Evolutionary conservation across 2,329 filamentous ascomycete species (phyloP).

Genomic region (Paradendryphiella salina): DNA sequence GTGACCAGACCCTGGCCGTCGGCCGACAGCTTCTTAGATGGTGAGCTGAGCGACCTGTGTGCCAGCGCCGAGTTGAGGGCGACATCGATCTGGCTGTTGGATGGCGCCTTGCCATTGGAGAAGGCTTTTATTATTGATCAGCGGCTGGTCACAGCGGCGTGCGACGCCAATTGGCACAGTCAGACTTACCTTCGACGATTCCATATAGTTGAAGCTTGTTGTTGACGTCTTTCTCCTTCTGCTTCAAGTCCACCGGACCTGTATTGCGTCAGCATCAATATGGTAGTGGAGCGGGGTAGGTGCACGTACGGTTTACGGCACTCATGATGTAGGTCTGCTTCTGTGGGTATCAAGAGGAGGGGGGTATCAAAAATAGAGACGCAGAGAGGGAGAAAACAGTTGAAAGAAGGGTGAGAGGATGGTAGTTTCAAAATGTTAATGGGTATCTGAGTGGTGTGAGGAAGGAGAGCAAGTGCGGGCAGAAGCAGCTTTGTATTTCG

Average conservation of each 20-base stretch:
- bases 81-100: slow-evolving; percentile 94
- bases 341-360: slow-evolving; percentile 31
- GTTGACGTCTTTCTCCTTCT: slow-evolving; percentile 84
- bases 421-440: slow-evolving; percentile 9
- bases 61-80: slow-evolving; percentile 85
- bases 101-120: slow-evolving; percentile 85
- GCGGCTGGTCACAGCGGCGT: slow-evolving; percentile 8
- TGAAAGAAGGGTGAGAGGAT: slow-evolving; percentile 13
- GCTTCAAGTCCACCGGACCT: slow-evolving; percentile 67
- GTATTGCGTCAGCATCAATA: slow-evolving; percentile 63
- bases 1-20: slow-evolving; percentile 80
- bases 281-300: slow-evolving; percentile 10
- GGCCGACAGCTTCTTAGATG: slow-evolving; percentile 74
- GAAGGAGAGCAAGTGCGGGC: slow-evolving; percentile 11
- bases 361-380: slow-evolving; percentile 39
- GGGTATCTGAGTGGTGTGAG: slow-evolving; percentile 15
- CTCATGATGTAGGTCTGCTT: slow-evolving; percentile 28
- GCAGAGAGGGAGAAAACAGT: slow-evolving; percentile 26
- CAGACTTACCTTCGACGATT: slow-evolving; percentile 67
- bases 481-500: slow-evolving; percentile 28
- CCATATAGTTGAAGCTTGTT: slow-evolving; percentile 94
- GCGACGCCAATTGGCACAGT: neutral
- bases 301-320: slow-evolving; percentile 33
- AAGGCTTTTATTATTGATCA: slow-evolving; percentile 63
- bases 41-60: slow-evolving; percentile 69